These are phyloP conservation scores for Hypoxylon cercidicola DNA, from an alignment of 495 filamentous ascomycete genomes.

Conservation along the genomic window DNA sequence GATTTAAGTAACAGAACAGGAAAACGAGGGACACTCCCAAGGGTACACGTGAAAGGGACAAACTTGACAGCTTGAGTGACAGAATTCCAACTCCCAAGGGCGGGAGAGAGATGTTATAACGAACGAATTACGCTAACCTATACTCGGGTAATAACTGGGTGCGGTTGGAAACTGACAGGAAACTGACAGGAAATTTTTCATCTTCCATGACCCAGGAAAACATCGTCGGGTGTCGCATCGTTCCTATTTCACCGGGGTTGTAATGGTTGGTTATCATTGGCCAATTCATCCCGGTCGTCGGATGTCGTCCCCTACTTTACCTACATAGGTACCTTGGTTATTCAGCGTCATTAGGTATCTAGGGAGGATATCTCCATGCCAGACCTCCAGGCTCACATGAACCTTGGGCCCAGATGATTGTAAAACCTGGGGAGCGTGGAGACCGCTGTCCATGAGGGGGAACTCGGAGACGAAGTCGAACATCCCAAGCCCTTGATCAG, in stretches of 20 bases:
- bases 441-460: constrained; percentile 38
- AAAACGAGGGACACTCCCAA: constrained; percentile 23
- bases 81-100: background rate
- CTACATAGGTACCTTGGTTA: constrained; percentile 5
- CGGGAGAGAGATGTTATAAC: constrained; percentile 8
- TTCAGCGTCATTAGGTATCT: constrained; percentile 20
- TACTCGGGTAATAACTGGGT: constrained; percentile 2
- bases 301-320: constrained; percentile 27
- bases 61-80: constrained; percentile 24
- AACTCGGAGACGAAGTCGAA: constrained; percentile 34
- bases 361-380: constrained; percentile 8
- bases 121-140: background rate
- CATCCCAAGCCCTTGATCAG: constrained; percentile 27
- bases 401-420: constrained; percentile 8
- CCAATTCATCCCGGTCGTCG: constrained; percentile 29
- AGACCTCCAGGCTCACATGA: background rate
- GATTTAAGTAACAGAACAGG: constrained; percentile 31
- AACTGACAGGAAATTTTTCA: constrained; percentile 11
- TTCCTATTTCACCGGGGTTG: constrained; percentile 19
- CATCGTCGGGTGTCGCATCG: constrained; percentile 32
- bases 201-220: constrained; percentile 15
- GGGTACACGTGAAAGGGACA: constrained; percentile 34
- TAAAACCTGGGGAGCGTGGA: constrained; percentile 15
- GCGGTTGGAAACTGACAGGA: constrained; percentile 10
- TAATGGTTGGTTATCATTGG: constrained; percentile 30